Base-by-base conservation (phyloP, 1,284 basidiomycete species). In the Apiotrichum mycotoxinovorans region DNA sequence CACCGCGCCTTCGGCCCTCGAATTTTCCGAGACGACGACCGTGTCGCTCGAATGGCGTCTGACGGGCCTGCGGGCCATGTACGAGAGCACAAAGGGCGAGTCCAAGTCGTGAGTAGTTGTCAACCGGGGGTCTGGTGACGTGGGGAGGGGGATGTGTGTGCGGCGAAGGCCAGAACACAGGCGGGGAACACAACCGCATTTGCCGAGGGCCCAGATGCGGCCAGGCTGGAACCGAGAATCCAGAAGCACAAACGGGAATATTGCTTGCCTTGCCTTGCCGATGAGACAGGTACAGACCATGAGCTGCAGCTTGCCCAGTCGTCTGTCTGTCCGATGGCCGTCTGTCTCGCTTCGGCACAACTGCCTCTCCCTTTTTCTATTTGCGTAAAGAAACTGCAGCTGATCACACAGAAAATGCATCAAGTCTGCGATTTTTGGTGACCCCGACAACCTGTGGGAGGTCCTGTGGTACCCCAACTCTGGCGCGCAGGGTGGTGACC, bases 401-500 rank as follows among this genome's bases (percentile, higher is more conserved):
- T 18, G 11, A 33, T 34, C n/a, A 51, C 33, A 18, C 45, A 77
- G 76, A 14, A 76, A 76, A 61, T 78, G 76, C 59, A 67, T 78
- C 68, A 75, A 74, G 61, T 75, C 73, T 2, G 74, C 75, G 4
- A 68, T 78, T 8, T 78, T 78, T 59, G 76, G 76, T 11, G 76
- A 78, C 60, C 64, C 70, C 2, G 76, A 78, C 52, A 73, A 74
- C 51, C 62, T 75, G 8, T 78, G 66, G 57, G 67, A 89, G 83
- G 84, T 89, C 44, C 71, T 91, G 46, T 89, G 89, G 74, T 91
- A 90, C 70, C 82, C 88, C 9, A 91, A 91, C 71, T 86, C 87
- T 43, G 88, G 88, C 0, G 82, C 80, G 26, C 77, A 78, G 54
- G 70, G 67, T 23, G 70, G 72, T n/a, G 74, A 82, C 63, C 85